Conservation (phyloP, 371 early-diverging fungal genomes). For the Umbelopsis sp. region DNA sequence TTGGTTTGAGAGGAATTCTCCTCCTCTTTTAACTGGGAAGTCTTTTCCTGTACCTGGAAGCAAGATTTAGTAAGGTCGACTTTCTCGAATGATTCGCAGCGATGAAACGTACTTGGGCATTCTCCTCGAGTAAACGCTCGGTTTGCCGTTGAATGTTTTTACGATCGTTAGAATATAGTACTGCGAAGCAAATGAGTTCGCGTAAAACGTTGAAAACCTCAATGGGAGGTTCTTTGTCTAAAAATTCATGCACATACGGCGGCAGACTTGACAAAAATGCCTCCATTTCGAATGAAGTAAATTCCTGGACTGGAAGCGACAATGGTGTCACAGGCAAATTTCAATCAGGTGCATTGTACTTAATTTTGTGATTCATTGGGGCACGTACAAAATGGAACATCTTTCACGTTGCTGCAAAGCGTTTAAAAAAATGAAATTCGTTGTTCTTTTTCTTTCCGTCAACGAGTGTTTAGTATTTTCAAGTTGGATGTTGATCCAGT, state of each 20-base stretch:
- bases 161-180: conserved; percentile 52
- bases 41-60: not conserved
- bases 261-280: conserved; percentile 51
- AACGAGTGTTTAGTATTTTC: no score
- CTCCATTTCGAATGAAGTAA: conserved; percentile 34
- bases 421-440: no score
- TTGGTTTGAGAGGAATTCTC: not conserved
- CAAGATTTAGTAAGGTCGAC: not conserved
- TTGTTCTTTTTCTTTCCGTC: no score
- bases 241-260: conserved; percentile 50
- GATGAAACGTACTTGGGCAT: not conserved
- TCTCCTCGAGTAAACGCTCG: not conserved
- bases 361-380: not conserved
- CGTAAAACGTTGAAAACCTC: conserved; percentile 47
- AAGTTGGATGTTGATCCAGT: no score
- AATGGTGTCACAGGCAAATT: not conserved
- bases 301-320: not conserved
- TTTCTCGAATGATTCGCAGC: no score
- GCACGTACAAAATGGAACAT: no score
- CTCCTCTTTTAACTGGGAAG: not conserved
- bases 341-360: not conserved
- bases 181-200: conserved; percentile 54
- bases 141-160: conserved; percentile 28
- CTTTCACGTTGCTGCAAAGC: no score
- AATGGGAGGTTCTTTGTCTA: conserved; percentile 46